phyloP scores from a whole-genome alignment of 2,329 filamentous ascomycete species.

The Fusarium pilosicola region DNA sequence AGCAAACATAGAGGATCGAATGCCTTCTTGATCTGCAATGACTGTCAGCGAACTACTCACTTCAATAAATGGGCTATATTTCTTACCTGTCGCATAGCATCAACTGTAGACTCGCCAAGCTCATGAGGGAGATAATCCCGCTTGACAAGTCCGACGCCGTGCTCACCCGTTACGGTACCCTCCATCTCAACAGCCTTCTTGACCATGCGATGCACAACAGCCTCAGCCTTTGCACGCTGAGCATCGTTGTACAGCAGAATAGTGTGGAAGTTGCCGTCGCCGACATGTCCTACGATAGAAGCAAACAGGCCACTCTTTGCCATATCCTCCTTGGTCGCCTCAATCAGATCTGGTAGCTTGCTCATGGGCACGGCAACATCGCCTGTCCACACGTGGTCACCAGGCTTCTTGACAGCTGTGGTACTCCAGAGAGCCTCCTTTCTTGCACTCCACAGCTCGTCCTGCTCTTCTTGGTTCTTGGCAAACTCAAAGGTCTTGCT shows the following conservation, averaged over 20 bases:
- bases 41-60: not conserved
- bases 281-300: constrained; percentile 75
- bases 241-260: constrained; percentile 71
- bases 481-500: constrained; percentile 83
- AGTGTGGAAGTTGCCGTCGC: constrained; percentile 82
- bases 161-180: constrained; percentile 87
- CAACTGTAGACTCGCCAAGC: constrained; percentile 77
- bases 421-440: constrained; percentile 88
- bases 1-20: constrained; percentile 79
- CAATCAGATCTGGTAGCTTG: constrained; percentile 77
- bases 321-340: constrained; percentile 69
- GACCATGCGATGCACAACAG: constrained; percentile 83
- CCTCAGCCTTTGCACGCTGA: constrained; percentile 73
- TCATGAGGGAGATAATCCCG: constrained; percentile 84
- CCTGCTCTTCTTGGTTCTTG: constrained; percentile 72
- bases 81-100: constrained; percentile 80
- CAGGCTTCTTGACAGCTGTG: constrained; percentile 71
- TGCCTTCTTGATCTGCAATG: constrained; percentile 76
- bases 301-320: constrained; percentile 55
- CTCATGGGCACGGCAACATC: constrained; percentile 88
- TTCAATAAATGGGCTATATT: constrained; percentile 23
- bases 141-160: constrained; percentile 86
- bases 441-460: constrained; percentile 82
- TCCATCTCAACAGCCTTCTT: constrained; percentile 86
- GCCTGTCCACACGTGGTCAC: constrained; percentile 84